These are phyloP conservation scores for Lippia alba DNA, from an alignment of 305 asterid species.

Conservation along the genomic window DNA sequence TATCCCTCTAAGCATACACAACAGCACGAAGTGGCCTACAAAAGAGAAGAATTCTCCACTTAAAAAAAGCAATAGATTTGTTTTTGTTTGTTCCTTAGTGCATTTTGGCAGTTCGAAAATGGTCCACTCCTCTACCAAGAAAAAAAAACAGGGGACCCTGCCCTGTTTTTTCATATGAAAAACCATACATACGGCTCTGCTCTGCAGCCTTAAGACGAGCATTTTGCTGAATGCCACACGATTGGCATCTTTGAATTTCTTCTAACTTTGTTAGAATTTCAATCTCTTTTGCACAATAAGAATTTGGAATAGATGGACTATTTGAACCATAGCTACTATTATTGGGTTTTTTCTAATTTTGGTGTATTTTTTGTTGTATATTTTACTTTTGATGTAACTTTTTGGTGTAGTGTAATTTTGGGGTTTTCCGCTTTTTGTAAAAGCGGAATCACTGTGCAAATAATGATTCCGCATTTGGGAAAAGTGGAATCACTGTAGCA, in stretches of 20 bases:
- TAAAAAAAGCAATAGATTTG: slow-evolving; percentile 34
- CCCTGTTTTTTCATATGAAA: slow-evolving; percentile 11
- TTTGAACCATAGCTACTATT: background rate
- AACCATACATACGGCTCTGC: slow-evolving; percentile 44
- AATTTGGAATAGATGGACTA: background rate
- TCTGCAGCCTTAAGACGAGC: slow-evolving; percentile 30
- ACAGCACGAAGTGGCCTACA: slow-evolving; percentile 40
- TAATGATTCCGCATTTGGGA: no score
- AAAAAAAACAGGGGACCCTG: slow-evolving; percentile 20
- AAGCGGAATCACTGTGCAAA: no score
- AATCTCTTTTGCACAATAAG: background rate
- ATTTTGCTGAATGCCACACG: slow-evolving; percentile 58
- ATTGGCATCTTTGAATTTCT: slow-evolving; percentile 58
- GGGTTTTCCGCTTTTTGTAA: no score
- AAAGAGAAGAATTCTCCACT: slow-evolving; percentile 37
- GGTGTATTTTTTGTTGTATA: no score
- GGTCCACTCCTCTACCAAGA: slow-evolving; percentile 39
- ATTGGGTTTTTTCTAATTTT: no score
- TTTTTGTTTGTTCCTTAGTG: slow-evolving; percentile 37
- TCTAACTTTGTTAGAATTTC: slow-evolving; percentile 9
- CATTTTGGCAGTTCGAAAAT: slow-evolving; percentile 33
- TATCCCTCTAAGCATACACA: slow-evolving; percentile 35
- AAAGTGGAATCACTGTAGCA: no score
- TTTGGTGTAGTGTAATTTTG: no score
- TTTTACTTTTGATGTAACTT: no score